Percentiles rank a stretch among this genome's conserved stretches.
Conservation (phyloP, 257 asterid species). For the Verbena officinalis region DNA sequence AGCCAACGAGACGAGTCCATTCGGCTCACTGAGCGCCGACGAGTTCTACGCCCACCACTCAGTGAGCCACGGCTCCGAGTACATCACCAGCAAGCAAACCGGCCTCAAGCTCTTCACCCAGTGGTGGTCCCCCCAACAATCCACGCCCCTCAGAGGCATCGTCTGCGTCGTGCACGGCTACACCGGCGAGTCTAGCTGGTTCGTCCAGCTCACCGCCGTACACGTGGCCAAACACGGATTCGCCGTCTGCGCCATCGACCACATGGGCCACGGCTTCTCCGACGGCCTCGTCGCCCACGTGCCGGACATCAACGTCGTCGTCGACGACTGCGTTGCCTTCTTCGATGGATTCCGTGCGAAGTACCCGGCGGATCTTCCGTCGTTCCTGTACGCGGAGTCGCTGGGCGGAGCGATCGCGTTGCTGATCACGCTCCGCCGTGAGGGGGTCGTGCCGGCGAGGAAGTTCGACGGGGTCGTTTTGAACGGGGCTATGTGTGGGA, state of each 20-base stretch:
- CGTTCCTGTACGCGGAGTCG: slow-evolving; percentile 82
- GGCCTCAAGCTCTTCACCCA: slow-evolving; percentile 89
- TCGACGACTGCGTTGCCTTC: slow-evolving; percentile 69
- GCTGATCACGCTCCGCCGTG: slow-evolving; percentile 72
- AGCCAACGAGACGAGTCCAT: slow-evolving; percentile 73
- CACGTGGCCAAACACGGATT: slow-evolving; percentile 70
- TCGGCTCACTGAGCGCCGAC: slow-evolving; percentile 60
- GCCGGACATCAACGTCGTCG: slow-evolving; percentile 76
- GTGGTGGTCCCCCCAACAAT: slow-evolving; percentile 76
- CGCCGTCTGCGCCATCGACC: slow-evolving; percentile 97
- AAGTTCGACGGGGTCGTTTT: slow-evolving; percentile 76
- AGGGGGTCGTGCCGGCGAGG: slow-evolving; percentile 50
- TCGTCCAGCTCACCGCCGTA: slow-evolving; percentile 88
- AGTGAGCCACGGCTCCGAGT: slow-evolving; percentile 65
- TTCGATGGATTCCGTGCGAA: slow-evolving; percentile 58
- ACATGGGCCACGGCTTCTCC: slow-evolving; percentile 93
- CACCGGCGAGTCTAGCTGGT: slow-evolving; percentile 99
- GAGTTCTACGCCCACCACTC: slow-evolving; percentile 88
- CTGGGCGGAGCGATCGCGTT: slow-evolving; percentile 91
- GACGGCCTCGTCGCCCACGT: slow-evolving; percentile 78
- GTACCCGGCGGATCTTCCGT: slow-evolving; percentile 53
- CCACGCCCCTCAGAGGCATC: slow-evolving; percentile 52
- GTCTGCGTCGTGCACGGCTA: slow-evolving; percentile 89
- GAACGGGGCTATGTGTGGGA: slow-evolving; percentile 97
- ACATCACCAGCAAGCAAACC: slow-evolving; percentile 61